Percentiles rank a stretch among this genome's conserved stretches.
Conservation (phyloP, 2,329 filamentous ascomycete genomes). For the Colletotrichum tamarilloi region DNA sequence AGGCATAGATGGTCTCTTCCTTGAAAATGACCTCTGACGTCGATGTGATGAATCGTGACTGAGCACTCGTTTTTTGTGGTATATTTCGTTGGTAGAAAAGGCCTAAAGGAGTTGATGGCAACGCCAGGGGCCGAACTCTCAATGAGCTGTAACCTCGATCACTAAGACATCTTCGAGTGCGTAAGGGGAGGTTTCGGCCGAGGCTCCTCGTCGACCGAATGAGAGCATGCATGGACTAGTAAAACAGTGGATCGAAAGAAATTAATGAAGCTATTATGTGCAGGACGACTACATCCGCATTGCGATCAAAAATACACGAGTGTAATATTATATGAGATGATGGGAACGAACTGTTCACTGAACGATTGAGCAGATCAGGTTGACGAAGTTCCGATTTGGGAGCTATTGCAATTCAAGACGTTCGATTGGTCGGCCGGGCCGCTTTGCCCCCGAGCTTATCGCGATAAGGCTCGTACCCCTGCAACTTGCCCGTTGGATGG, state of each 20-base stretch:
- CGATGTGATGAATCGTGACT: slow-evolving; percentile 1
- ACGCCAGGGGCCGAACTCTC: neutral
- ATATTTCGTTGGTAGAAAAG: neutral
- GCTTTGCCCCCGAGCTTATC: slow-evolving; percentile 28
- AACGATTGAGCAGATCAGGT: neutral
- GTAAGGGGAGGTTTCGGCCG: slow-evolving; percentile 5
- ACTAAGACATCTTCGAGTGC: slow-evolving; percentile 26
- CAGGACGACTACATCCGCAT: neutral
- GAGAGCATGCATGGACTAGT: slow-evolving; percentile 12
- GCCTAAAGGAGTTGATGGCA: neutral
- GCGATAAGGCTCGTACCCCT: slow-evolving; percentile 28
- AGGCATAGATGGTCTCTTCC: slow-evolving; percentile 85
- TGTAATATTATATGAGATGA: neutral
- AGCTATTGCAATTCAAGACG: slow-evolving; percentile 23
- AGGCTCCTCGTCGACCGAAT: slow-evolving; percentile 18
- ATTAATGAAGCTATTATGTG: neutral
- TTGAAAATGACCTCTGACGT: neutral
- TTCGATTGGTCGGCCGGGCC: slow-evolving; percentile 28
- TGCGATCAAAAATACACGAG: neutral
- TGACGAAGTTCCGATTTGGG: neutral
- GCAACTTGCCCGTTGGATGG: slow-evolving; percentile 13
- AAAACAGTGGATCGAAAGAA: neutral
- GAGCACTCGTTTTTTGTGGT: neutral
- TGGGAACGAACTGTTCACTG: neutral
- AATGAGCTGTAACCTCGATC: neutral